phyloP scores from a whole-genome alignment of 192 early-diverging fungal genomes.

The Diversispora eburnea region DNA sequence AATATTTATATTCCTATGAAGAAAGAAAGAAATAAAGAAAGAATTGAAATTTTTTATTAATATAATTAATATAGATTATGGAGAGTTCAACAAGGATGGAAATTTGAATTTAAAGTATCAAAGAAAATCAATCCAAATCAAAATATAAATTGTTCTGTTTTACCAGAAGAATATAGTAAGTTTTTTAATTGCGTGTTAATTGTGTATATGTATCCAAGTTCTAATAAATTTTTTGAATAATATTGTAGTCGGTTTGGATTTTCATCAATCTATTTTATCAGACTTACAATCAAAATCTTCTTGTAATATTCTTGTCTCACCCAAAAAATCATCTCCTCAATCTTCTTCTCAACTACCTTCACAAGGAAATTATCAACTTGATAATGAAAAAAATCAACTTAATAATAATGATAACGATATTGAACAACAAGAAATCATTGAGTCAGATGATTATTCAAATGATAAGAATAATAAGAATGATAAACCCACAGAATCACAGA shows the following conservation, averaged over 20 bases:
- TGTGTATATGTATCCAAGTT: slow-evolving; percentile 6
- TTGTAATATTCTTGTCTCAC: not conserved
- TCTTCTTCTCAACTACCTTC: too few relatives aligned
- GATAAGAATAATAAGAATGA: too few relatives aligned
- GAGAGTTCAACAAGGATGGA: slow-evolving; percentile 17
- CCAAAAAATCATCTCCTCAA: not conserved
- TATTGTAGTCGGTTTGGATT: slow-evolving; percentile 32
- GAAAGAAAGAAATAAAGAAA: not conserved
- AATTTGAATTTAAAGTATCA: slow-evolving; percentile 23
- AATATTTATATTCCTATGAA: not conserved
- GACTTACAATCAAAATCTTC: not conserved
- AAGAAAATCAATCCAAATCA: slow-evolving; percentile 4
- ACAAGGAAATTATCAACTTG: too few relatives aligned
- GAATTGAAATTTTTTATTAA: not conserved
- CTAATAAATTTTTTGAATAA: not conserved
- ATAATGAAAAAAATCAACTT: too few relatives aligned
- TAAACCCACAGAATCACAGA: too few relatives aligned
- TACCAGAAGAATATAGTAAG: slow-evolving; percentile 35
- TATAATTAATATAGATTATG: slow-evolving; percentile 21
- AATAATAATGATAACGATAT: too few relatives aligned
- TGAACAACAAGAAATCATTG: too few relatives aligned
- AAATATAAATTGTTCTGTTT: slow-evolving; percentile 27
- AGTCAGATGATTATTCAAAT: too few relatives aligned
- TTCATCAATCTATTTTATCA: slow-evolving; percentile 23
- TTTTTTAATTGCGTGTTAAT: not conserved